phyloP scores from a whole-genome alignment of 805 yeast species.

The Clavispora santaluciae region DNA sequence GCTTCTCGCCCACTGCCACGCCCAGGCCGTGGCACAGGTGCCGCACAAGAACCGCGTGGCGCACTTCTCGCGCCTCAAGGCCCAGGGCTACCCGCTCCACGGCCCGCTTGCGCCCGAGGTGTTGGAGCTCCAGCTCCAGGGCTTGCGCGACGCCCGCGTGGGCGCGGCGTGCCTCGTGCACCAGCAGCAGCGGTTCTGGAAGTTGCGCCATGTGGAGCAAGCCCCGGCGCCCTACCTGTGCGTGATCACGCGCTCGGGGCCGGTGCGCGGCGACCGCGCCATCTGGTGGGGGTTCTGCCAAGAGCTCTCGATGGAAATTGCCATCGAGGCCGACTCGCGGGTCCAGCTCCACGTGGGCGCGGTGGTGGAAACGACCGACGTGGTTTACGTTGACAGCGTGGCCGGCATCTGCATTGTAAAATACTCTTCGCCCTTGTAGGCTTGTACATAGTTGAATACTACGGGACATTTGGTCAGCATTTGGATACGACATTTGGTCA shows the following conservation, averaged over 20 bases:
- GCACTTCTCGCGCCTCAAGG: slow-evolving; percentile 23
- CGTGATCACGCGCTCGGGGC: slow-evolving; percentile 12
- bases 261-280: slow-evolving; percentile 15
- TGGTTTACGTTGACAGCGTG: slow-evolving; percentile 39
- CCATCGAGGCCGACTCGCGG: slow-evolving; percentile 23
- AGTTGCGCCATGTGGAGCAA: slow-evolving; percentile 9
- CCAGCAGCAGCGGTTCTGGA: slow-evolving; percentile 20
- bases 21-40: not conserved
- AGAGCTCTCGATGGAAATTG: slow-evolving; percentile 45
- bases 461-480: no score
- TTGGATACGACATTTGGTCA: no score
- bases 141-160: slow-evolving; percentile 12
- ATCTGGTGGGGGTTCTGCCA: slow-evolving; percentile 42
- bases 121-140: slow-evolving; percentile 13
- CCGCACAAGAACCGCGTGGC: slow-evolving; percentile 3
- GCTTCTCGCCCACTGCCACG: slow-evolving; percentile 26
- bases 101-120: slow-evolving; percentile 23
- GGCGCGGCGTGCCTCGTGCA: slow-evolving; percentile 13
- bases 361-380: slow-evolving; percentile 39
- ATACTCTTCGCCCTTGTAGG: not conserved
- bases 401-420: slow-evolving; percentile 22
- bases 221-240: not conserved
- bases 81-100: slow-evolving; percentile 30
- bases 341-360: slow-evolving; percentile 37
- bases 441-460: not conserved